Base-by-base conservation (phyloP, 139 green algal genomes). In the Chlorella sorokiniana region DNA sequence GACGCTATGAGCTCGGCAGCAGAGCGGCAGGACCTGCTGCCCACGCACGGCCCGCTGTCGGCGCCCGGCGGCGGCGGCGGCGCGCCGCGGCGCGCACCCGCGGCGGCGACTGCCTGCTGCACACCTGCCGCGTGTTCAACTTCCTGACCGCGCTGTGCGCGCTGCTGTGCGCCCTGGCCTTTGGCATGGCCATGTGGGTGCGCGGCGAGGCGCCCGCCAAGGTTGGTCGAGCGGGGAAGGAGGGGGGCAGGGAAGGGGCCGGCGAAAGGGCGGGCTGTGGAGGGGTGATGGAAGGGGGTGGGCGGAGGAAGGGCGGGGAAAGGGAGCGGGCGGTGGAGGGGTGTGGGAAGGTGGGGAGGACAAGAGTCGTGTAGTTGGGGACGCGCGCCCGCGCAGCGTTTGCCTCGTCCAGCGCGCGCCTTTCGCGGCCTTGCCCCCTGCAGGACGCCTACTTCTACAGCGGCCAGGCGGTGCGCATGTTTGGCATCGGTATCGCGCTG, bases 381-480 rank as follows among this genome's bases (percentile, higher is more conserved):
- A n/a, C n/a, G n/a, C n/a, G n/a, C n/a, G n/a, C n/a, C n/a, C n/a
- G n/a, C n/a, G n/a, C n/a, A n/a, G n/a, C 11, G 48, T 16, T 16
- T 35, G 38, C 37, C 18, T 3, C 38, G 35, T 3, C 48, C 23
- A 27, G 1, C 33, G 25, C 2, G 1, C 2, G 4, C 48, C 1
- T 18, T 20, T 33, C 33, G 29, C 71, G 1, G 11, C 33, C 42
- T 27, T 29, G 29, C 45, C 62, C 73, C 20, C 42, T 10, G 10
- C 64, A 83, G 69, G 71, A 76, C 29, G 22, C 45, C 22, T 83
- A 83, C 69, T 74, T 83, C 7, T n/a, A 54, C 37, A 83, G 72
- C 51, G 82, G 79, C 27, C 83, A 87, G 61, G 52, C 81, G 7
- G 56, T 90, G 59, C 70, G 86, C 29, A 5, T 90, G n/a, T 90